Evolutionary conservation across 306 rosid species (phyloP), one percentile per base, ranked within the genome.

Genomic region (Cyclanthera cordifolia): DNA sequence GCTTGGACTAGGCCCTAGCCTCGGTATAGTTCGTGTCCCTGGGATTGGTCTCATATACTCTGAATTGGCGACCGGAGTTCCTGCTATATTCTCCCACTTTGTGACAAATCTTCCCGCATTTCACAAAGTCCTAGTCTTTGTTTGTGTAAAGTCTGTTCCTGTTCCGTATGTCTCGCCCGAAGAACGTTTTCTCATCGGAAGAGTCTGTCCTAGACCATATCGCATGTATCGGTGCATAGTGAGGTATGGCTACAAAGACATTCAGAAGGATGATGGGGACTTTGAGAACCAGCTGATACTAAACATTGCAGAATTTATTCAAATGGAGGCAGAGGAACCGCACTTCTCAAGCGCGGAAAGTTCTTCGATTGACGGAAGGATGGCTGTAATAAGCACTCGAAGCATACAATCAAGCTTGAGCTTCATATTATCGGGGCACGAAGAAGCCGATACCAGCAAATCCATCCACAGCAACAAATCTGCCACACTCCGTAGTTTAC

Each of bases 71-170:
- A 79, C 95, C 1, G 96, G 96, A 68, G 84, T 90, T 45, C 96
- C 96, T 8, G 79, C 95, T 45, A 90, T 90, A 85, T 90, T 90
- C 73, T 87, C 96, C 63, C 96, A 90, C 83, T 90, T 90, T 57
- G 95, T 90, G 13, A 90, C 96, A 52, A 90, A 90, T 73, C 95
- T 90, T 67, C 96, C 96, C 32, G 96, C 96, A 3, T 90, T 90
- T 78, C 96, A 90, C 84, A 82, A 81, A 6, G 96, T 90, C 58
- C 66, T 90, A 57, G 91, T 87, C 67, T 90, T 90, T 69, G 91
- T 90, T 55, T 90, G 96, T 65, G 85, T 90, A 32, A 90, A 90
- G 70, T 90, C 96, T 69, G 96, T 90, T 32, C 95, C 89, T 24
- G 90, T 90, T 71, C 96, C 96, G 6, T 79, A 83, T 72, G 96